Conservation (phyloP, 1,139 yeast species). For the Debaryomyces psychrophilus region DNA sequence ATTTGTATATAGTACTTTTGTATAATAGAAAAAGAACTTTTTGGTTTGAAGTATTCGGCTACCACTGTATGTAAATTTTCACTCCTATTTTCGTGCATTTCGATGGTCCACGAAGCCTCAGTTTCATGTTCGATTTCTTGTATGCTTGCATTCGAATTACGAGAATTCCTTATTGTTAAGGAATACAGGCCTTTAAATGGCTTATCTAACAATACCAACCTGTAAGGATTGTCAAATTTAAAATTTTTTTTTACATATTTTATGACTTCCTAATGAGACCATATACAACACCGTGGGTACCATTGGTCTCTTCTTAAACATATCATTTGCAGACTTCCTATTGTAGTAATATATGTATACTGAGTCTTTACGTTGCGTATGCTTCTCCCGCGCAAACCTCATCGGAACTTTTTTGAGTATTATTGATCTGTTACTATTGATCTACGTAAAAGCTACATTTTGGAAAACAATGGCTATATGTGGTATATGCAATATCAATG, state of each 20-base stretch:
- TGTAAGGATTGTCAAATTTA: neutral
- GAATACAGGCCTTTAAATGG: too few species aligned
- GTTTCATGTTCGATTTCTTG: neutral
- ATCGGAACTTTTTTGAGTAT: neutral
- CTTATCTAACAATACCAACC: neutral
- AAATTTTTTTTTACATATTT: neutral
- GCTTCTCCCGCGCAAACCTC: constrained; percentile 1
- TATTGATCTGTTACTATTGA: neutral
- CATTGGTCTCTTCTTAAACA: too few species aligned
- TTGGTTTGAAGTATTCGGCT: constrained; percentile 4
- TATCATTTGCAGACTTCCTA: neutral
- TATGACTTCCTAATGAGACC: neutral
- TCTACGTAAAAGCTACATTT: neutral
- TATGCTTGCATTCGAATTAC: neutral
- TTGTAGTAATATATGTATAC: neutral
- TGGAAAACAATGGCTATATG: constrained; percentile 29
- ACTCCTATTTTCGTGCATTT: neutral
- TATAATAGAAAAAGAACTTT: constrained; percentile 1
- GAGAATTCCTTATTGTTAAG: neutral
- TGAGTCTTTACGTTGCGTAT: neutral
- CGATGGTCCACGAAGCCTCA: neutral
- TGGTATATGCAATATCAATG: constrained; percentile 44
- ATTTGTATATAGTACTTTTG: constrained; percentile 4
- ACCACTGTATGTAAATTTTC: neutral
- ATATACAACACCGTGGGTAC: too few species aligned